Conservation (phyloP, 2,329 filamentous ascomycete species). For the Nothomitra cinnamomea region DNA sequence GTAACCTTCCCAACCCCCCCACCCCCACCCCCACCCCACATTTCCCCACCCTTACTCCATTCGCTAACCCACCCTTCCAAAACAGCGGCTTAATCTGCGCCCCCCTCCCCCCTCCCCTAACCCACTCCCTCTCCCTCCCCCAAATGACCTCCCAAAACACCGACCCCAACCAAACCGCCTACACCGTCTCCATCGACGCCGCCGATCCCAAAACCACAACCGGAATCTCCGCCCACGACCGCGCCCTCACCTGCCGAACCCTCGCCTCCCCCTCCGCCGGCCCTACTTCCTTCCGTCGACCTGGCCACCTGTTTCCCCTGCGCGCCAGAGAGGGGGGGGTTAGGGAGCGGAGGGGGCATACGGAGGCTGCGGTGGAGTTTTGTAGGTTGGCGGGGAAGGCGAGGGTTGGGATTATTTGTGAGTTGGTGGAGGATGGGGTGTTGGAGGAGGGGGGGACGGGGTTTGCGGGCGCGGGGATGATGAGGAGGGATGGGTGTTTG, state of each 20-base stretch:
- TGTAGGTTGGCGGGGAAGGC: slow-evolving; percentile 66
- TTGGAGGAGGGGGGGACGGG: slow-evolving; percentile 51
- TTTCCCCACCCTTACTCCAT: slow-evolving; percentile 47
- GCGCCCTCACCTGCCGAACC: slow-evolving; percentile 61
- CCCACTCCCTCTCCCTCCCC: slow-evolving; percentile 56
- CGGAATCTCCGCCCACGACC: slow-evolving; percentile 79
- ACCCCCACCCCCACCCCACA: slow-evolving; percentile 89
- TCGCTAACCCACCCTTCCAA: slow-evolving; percentile 52
- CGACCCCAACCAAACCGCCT: slow-evolving; percentile 81
- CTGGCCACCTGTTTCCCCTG: slow-evolving; percentile 82
- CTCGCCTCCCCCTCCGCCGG: slow-evolving; percentile 51
- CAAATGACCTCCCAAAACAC: slow-evolving; percentile 73
- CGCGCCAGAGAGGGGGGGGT: slow-evolving; percentile 67
- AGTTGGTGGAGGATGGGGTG: slow-evolving; percentile 76
- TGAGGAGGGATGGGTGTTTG: slow-evolving; percentile 76
- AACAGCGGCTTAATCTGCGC: slow-evolving; percentile 70
- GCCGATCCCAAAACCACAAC: slow-evolving; percentile 58
- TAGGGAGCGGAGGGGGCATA: slow-evolving; percentile 65
- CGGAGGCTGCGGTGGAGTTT: slow-evolving; percentile 84
- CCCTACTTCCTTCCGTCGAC: slow-evolving; percentile 51
- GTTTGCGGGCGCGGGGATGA: slow-evolving; percentile 59
- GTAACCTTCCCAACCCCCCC: too few relatives aligned
- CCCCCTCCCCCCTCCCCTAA: slow-evolving; percentile 54
- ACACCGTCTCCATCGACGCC: slow-evolving; percentile 79
- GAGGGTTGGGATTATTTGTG: slow-evolving; percentile 69